phyloP scores from a whole-genome alignment of 352 stramenopile genomes.

The Globisporangium polare region DNA sequence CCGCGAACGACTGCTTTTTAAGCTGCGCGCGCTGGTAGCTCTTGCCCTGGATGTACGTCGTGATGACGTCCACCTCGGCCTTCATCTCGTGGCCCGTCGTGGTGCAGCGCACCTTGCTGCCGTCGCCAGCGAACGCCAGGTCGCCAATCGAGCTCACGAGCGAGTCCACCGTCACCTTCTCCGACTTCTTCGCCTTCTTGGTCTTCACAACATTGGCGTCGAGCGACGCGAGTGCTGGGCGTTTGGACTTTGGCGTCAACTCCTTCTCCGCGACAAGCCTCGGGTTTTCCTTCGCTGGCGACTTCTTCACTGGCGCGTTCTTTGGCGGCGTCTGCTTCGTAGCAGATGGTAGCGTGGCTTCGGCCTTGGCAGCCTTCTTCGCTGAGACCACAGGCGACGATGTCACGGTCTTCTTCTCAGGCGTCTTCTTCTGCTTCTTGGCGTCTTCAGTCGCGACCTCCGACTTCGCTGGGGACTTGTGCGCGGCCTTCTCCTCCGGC shows the following conservation, averaged over 20 bases:
- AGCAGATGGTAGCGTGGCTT: not conserved
- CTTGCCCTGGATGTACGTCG: conserved; percentile 50
- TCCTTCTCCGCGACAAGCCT: not conserved
- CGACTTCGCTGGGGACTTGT: conserved; percentile 10
- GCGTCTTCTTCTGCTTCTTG: conserved; percentile 8
- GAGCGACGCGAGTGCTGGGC: conserved; percentile 11
- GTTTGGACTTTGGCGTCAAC: conserved; percentile 4
- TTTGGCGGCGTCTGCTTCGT: conserved; percentile 12
- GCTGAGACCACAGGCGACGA: conserved; percentile 1
- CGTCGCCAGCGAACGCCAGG: conserved; percentile 39
- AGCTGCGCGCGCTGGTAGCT: conserved; percentile 44
- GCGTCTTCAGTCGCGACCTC: not conserved
- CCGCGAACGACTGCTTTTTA: conserved; percentile 41
- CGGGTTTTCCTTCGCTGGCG: conserved; percentile 13
- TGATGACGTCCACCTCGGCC: conserved; percentile 47
- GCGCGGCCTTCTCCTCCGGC: conserved; percentile 1
- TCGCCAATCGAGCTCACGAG: conserved; percentile 39
- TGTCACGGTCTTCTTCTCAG: conserved; percentile 16
- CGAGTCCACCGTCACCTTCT: conserved; percentile 30
- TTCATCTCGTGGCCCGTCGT: conserved; percentile 70
- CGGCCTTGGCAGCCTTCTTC: not conserved
- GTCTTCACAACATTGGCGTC: conserved; percentile 18
- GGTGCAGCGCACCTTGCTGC: conserved; percentile 44
- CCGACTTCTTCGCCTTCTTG: conserved; percentile 11
- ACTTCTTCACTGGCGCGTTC: conserved; percentile 9